phyloP scores from a whole-genome alignment of 331 rosid species.

The Telfairia occidentalis region DNA sequence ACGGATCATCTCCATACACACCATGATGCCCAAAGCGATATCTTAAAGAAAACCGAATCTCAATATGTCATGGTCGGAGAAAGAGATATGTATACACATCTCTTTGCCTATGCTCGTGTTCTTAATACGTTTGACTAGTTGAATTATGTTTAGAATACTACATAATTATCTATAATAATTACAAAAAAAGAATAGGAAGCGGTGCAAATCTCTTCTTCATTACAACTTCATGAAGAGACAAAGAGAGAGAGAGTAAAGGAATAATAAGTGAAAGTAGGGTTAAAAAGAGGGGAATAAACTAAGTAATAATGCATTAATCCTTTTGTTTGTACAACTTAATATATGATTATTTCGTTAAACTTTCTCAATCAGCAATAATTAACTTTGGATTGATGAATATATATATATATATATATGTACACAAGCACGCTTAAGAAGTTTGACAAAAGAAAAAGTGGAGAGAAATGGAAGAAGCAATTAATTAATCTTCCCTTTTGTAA shows the following conservation, averaged over 20 bases:
- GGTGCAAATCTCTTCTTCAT: background rate
- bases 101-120: background rate
- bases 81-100: too few relatives aligned
- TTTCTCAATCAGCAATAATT: constrained; percentile 4
- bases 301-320: background rate
- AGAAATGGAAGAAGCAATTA: constrained; percentile 12
- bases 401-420: background rate
- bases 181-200: background rate
- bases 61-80: too few relatives aligned
- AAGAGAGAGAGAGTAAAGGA: background rate
- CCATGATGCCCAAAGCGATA: too few relatives aligned
- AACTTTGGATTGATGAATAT: background rate
- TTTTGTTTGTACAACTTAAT: background rate
- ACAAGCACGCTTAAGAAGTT: constrained; percentile 13
- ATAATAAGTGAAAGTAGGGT: background rate
- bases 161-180: too few relatives aligned
- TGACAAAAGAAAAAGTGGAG: background rate
- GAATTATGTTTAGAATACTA: background rate
- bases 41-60: too few relatives aligned
- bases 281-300: background rate
- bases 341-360: background rate
- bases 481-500: background rate
- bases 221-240: background rate
- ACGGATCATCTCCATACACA: too few relatives aligned
- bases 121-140: background rate